Conservation (phyloP, 805 yeast genomes). For the Candida oleophila region DNA sequence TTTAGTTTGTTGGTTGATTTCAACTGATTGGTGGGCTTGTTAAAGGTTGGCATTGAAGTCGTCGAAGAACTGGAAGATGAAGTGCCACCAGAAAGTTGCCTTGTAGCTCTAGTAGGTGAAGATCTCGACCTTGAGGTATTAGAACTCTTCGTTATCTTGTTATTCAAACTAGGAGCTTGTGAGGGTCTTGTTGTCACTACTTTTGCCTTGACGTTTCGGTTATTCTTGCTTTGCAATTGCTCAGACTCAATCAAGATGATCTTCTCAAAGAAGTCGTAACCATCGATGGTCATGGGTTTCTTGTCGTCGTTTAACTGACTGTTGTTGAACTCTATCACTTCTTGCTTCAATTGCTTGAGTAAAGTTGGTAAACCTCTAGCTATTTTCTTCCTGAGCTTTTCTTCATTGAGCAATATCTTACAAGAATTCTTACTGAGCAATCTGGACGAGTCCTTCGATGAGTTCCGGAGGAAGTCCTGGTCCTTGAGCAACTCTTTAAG, state of each 20-base stretch:
- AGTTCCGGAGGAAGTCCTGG: slow-evolving; percentile 59
- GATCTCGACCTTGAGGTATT: not conserved
- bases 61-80: not conserved
- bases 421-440: slow-evolving; percentile 74
- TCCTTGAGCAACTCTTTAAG: slow-evolving; percentile 59
- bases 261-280: slow-evolving; percentile 46
- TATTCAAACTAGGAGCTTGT: not conserved
- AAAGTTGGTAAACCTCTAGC: slow-evolving; percentile 68
- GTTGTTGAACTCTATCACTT: slow-evolving; percentile 49
- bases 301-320: slow-evolving; percentile 17
- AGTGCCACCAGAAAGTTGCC: not conserved
- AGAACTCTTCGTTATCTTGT: not conserved
- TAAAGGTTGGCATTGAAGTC: not conserved
- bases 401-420: slow-evolving; percentile 76
- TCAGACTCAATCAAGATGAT: slow-evolving; percentile 31
- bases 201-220: not conserved
- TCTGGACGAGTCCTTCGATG: slow-evolving; percentile 79
- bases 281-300: slow-evolving; percentile 39
- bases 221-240: slow-evolving; percentile 7
- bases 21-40: not conserved
- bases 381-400: slow-evolving; percentile 66
- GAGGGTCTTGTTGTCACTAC: not conserved
- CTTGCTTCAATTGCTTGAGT: slow-evolving; percentile 48
- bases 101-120: not conserved
- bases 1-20: not conserved